These are phyloP conservation scores for Thielaviopsis punctulata DNA, from an alignment of 2,329 filamentous ascomycete species.

Conservation along the genomic window DNA sequence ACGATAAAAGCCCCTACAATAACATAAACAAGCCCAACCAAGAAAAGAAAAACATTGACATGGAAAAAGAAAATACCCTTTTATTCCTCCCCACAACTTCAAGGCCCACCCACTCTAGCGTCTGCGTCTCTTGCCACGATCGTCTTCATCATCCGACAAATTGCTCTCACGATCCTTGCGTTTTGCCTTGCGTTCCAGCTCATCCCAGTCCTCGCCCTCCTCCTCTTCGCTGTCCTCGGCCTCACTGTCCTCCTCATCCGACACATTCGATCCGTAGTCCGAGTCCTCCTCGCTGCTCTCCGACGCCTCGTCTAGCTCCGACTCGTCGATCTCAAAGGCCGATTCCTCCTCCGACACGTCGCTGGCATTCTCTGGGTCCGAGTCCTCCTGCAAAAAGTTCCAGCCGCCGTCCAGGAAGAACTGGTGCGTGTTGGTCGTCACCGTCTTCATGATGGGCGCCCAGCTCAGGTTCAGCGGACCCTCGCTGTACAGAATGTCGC, in stretches of 20 bases:
- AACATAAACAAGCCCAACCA: background rate
- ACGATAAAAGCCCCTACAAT: background rate
- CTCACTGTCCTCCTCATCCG: slow-evolving; percentile 60
- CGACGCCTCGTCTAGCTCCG: slow-evolving; percentile 67
- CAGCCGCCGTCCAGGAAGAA: slow-evolving; percentile 95
- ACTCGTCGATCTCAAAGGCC: slow-evolving; percentile 79
- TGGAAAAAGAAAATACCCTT: slow-evolving; percentile 1
- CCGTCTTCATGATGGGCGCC: slow-evolving; percentile 99
- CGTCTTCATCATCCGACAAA: slow-evolving; percentile 45
- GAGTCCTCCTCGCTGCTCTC: slow-evolving; percentile 68
- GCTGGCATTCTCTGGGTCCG: slow-evolving; percentile 62
- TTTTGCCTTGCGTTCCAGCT: slow-evolving; percentile 78
- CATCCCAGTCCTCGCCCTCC: slow-evolving; percentile 83
- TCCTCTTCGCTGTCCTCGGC: slow-evolving; percentile 45
- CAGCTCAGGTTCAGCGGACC: slow-evolving; percentile 96
- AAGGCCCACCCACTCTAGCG: slow-evolving; percentile 22
- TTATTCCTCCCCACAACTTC: background rate
- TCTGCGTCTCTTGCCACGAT: slow-evolving; percentile 40
- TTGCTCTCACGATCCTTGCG: slow-evolving; percentile 56
- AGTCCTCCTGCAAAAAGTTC: slow-evolving; percentile 78
- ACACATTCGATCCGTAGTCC: slow-evolving; percentile 83
- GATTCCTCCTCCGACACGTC: slow-evolving; percentile 68
- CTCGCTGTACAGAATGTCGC: slow-evolving; percentile 86
- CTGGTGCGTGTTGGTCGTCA: slow-evolving; percentile 78
- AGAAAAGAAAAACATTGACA: slow-evolving; percentile 2